A percentile compares a stretch with the other conserved stretches of the same genome.
These are phyloP conservation scores for Lablab purpureus DNA, from an alignment of 306 rosid species.

Conservation along the genomic window DNA sequence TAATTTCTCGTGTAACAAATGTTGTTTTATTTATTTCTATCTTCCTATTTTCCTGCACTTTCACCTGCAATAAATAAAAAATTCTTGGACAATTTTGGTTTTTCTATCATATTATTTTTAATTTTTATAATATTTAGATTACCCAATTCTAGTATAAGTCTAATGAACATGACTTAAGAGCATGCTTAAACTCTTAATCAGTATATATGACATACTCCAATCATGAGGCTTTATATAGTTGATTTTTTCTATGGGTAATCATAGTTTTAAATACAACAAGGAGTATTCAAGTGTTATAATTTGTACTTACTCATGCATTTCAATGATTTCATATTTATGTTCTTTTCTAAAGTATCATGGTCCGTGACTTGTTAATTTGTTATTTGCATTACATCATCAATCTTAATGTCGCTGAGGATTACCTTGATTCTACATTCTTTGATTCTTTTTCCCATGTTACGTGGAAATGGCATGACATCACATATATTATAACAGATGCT, in stretches of 20 bases:
- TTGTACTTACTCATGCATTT: not conserved
- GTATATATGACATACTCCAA: not conserved
- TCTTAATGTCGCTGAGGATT: constrained; percentile 23
- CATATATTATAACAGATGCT: not conserved
- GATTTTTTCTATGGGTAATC: not conserved
- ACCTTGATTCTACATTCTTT: not conserved
- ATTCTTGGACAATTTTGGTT: not conserved
- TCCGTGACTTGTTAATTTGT: not conserved
- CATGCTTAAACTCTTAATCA: constrained; percentile 2
- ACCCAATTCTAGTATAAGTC: not conserved
- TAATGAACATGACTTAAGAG: not conserved
- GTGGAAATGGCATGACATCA: constrained; percentile 9
- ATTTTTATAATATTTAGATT: not conserved
- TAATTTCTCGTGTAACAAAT: not conserved
- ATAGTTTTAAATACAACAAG: not conserved
- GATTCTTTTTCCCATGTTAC: constrained; percentile 1
- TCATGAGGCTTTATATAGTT: not conserved
- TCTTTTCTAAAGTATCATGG: not conserved
- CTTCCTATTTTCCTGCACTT: no score
- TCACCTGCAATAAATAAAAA: no score
- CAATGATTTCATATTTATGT: not conserved
- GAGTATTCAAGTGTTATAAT: not conserved
- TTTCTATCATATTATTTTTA: not conserved
- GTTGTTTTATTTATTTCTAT: not conserved
- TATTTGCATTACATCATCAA: constrained; percentile 37